Conservation (phyloP, 495 filamentous ascomycete species). For the Hypoxylon intermedium region DNA sequence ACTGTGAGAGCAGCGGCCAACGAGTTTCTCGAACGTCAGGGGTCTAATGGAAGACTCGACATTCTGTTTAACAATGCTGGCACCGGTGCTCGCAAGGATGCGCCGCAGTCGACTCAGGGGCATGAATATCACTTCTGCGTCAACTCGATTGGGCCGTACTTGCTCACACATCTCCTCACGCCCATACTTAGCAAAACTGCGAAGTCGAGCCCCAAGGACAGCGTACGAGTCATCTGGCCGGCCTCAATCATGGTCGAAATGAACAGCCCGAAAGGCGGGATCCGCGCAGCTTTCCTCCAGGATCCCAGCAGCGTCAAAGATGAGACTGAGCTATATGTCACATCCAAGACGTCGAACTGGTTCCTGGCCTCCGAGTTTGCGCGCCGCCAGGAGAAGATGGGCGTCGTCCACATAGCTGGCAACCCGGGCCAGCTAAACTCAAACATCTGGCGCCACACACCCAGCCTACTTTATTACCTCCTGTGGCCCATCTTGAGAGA, state of each 20-base stretch:
- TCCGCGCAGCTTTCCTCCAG: slow-evolving; percentile 36
- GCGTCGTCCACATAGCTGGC: slow-evolving; percentile 39
- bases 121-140: slow-evolving; percentile 47
- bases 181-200: slow-evolving; percentile 42
- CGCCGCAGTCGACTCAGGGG: slow-evolving; percentile 45
- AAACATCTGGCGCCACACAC: slow-evolving; percentile 28
- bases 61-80: slow-evolving; percentile 52
- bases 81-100: slow-evolving; percentile 37
- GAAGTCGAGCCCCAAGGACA: slow-evolving; percentile 18
- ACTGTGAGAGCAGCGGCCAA: slow-evolving; percentile 34
- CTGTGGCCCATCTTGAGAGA: slow-evolving; percentile 31
- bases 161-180: slow-evolving; percentile 49
- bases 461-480: slow-evolving; percentile 17
- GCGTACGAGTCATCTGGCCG: slow-evolving; percentile 53
- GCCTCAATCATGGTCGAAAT: slow-evolving; percentile 36
- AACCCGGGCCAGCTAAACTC: slow-evolving; percentile 56
- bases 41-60: slow-evolving; percentile 40
- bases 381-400: slow-evolving; percentile 20
- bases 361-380: slow-evolving; percentile 47
- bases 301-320: slow-evolving; percentile 30
- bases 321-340: slow-evolving; percentile 44
- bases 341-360: slow-evolving; percentile 51
- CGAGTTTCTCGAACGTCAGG: slow-evolving; percentile 27
- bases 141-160: slow-evolving; percentile 46
- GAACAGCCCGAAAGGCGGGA: slow-evolving; percentile 41